Percentiles rank a stretch among this genome's conserved stretches.
phyloP scores from a whole-genome alignment of 2,329 filamentous ascomycete species.

The Gnomoniopsis sp. region DNA sequence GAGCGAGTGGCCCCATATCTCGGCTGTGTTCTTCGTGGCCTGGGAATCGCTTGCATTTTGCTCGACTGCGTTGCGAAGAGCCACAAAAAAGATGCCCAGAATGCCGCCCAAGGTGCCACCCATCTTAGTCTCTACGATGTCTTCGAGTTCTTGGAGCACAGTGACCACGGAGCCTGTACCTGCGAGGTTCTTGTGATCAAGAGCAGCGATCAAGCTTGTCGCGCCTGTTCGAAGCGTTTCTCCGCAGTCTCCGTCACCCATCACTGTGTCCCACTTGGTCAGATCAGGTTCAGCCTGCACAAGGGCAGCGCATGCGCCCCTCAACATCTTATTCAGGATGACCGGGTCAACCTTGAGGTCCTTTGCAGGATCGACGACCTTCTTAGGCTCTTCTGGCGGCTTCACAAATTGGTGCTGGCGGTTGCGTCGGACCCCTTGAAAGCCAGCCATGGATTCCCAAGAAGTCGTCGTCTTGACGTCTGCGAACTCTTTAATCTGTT shows the following conservation, averaged over 20 bases:
- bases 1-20: slow-evolving; percentile 43
- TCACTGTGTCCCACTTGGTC: slow-evolving; percentile 36
- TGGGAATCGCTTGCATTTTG: slow-evolving; percentile 18
- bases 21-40: slow-evolving; percentile 28
- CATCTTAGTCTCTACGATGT: slow-evolving; percentile 56
- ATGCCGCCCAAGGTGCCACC: slow-evolving; percentile 51
- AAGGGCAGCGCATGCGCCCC: slow-evolving; percentile 48
- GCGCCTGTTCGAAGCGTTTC: slow-evolving; percentile 57
- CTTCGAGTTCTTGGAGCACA: slow-evolving; percentile 46
- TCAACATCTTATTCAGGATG: slow-evolving; percentile 53
- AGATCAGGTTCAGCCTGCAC: slow-evolving; percentile 59
- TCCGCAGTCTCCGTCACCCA: slow-evolving; percentile 59
- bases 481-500: slow-evolving; percentile 60
- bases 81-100: slow-evolving; percentile 52
- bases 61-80: slow-evolving; percentile 38
- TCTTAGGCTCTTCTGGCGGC: slow-evolving; percentile 31
- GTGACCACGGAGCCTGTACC: slow-evolving; percentile 42
- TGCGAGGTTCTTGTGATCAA: slow-evolving; percentile 35
- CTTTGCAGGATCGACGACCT: slow-evolving; percentile 33
- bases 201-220: slow-evolving; percentile 42
- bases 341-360: slow-evolving; percentile 50
- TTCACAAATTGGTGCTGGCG: slow-evolving; percentile 43
- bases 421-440: slow-evolving; percentile 37
- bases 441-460: slow-evolving; percentile 51
- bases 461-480: slow-evolving; percentile 59